Conservation (phyloP, 768 basidiomycete species). For the Botryobasidium botryosum region DNA sequence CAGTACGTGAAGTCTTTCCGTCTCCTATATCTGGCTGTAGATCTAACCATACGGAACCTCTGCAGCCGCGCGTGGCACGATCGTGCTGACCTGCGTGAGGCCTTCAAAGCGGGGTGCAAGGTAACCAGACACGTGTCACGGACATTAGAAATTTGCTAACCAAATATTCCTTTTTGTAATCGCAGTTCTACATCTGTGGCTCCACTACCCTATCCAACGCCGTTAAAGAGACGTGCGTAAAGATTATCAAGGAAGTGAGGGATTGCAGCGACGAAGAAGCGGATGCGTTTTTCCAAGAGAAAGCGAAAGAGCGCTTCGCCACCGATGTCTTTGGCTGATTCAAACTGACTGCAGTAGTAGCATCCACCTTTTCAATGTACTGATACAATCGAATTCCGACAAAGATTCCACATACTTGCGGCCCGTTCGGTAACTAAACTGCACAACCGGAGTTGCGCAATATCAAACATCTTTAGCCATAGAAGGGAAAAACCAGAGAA, state of each 20-base stretch:
- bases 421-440: too few relatives aligned
- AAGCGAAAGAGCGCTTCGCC: conserved; percentile 27
- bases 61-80: conserved; percentile 31
- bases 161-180: too few relatives aligned
- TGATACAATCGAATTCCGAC: too few relatives aligned
- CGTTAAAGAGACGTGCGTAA: conserved; percentile 23
- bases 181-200: conserved; percentile 30
- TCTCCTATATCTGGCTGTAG: neutral
- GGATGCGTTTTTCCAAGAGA: conserved; percentile 19
- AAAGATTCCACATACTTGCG: too few relatives aligned
- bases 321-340: conserved; percentile 34
- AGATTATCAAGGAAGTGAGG: conserved; percentile 20
- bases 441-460: too few relatives aligned
- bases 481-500: too few relatives aligned
- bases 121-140: too few relatives aligned
- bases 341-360: too few relatives aligned
- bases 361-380: too few relatives aligned
- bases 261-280: conserved; percentile 18
- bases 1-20: conserved; percentile 20
- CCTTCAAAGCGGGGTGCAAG: conserved; percentile 23
- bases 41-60: neutral
- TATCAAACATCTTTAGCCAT: too few relatives aligned
- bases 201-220: conserved; percentile 25
- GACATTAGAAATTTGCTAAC: too few relatives aligned
- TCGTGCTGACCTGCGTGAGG: conserved; percentile 21